Conservation (phyloP, 2,329 filamentous ascomycete species). For the Botrytis tulipae region DNA sequence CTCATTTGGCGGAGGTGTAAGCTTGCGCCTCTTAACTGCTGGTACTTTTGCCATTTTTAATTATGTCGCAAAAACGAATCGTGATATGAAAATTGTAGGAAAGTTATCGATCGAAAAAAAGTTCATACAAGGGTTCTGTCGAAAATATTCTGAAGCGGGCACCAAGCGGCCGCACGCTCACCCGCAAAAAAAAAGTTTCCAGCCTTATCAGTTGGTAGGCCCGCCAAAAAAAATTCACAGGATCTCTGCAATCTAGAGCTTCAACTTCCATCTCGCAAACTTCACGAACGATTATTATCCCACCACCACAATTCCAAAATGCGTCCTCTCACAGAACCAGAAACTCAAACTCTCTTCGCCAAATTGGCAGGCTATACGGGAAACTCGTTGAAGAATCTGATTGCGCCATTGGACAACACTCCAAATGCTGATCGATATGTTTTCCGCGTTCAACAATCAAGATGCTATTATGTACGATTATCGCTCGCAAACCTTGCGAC, state of each 20-base stretch:
- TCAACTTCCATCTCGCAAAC: slow-evolving; percentile 5
- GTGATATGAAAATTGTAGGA: slow-evolving; percentile 18
- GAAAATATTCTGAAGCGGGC: slow-evolving; percentile 28
- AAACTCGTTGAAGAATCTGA: slow-evolving; percentile 79
- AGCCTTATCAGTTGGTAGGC: slow-evolving; percentile 17
- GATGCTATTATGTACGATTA: slow-evolving; percentile 89
- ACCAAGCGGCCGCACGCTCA: slow-evolving; percentile 1
- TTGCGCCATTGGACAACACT: slow-evolving; percentile 67
- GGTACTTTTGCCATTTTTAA: slow-evolving; percentile 37
- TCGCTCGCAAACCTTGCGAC: slow-evolving; percentile 90
- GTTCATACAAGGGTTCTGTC: background rate
- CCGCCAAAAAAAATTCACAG: slow-evolving; percentile 29
- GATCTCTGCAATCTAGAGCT: slow-evolving; percentile 22
- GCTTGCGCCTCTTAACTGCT: slow-evolving; percentile 54
- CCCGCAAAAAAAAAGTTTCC: slow-evolving; percentile 12
- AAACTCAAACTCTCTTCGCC: slow-evolving; percentile 79
- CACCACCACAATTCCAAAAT: slow-evolving; percentile 46
- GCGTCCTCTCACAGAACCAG: slow-evolving; percentile 76
- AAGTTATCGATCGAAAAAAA: slow-evolving; percentile 18
- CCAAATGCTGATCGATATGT: slow-evolving; percentile 74
- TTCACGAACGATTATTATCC: slow-evolving; percentile 6
- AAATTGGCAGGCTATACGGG: slow-evolving; percentile 95
- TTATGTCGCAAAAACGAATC: slow-evolving; percentile 17
- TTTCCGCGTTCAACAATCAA: slow-evolving; percentile 77
- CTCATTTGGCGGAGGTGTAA: slow-evolving; percentile 52